These are phyloP conservation scores for Pseudogymnoascus sp. DNA, from an alignment of 2,329 filamentous ascomycete genomes.

Conservation along the genomic window DNA sequence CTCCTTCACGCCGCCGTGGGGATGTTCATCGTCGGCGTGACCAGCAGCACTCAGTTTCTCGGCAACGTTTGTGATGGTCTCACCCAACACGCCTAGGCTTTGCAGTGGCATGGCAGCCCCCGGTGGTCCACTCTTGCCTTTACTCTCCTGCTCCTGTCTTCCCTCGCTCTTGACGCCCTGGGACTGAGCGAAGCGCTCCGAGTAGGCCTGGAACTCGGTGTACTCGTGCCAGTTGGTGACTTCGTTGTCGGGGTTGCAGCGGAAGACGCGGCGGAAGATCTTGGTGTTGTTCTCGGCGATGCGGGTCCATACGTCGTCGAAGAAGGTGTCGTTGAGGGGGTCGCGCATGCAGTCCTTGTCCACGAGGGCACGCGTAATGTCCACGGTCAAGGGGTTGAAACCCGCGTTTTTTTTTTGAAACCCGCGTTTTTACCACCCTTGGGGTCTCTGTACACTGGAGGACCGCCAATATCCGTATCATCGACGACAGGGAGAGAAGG, in stretches of 20 bases:
- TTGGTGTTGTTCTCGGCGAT: slow-evolving; percentile 93
- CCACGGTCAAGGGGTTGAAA: slow-evolving; percentile 52
- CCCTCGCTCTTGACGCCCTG: slow-evolving; percentile 30
- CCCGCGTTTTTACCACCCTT: slow-evolving; percentile 36
- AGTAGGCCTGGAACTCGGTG: slow-evolving; percentile 52
- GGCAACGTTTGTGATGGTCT: slow-evolving; percentile 19
- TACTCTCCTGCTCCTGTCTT: slow-evolving; percentile 25
- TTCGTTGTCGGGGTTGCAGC: slow-evolving; percentile 94
- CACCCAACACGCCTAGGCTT: slow-evolving; percentile 13
- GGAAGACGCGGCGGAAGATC: slow-evolving; percentile 86
- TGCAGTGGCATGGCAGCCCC: slow-evolving; percentile 17
- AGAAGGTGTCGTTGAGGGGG: slow-evolving; percentile 74
- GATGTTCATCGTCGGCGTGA: slow-evolving; percentile 15
- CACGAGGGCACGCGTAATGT: slow-evolving; percentile 64
- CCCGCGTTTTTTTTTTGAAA: slow-evolving; percentile 40
- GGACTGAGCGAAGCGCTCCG: slow-evolving; percentile 59
- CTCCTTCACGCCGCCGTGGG: slow-evolving; percentile 24
- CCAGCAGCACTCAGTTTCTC: slow-evolving; percentile 22
- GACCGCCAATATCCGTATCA: slow-evolving; percentile 77
- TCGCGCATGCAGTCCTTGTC: slow-evolving; percentile 93
- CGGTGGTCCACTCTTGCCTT: slow-evolving; percentile 28
- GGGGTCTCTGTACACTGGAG: slow-evolving; percentile 51
- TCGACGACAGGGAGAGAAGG: slow-evolving; percentile 63
- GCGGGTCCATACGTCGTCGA: slow-evolving; percentile 79
- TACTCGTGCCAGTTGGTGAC: slow-evolving; percentile 93